Percentiles rank a stretch among this genome's conserved stretches.
Conservation (phyloP, 2,329 filamentous ascomycete species). For the Aspergillus latus region DNA sequence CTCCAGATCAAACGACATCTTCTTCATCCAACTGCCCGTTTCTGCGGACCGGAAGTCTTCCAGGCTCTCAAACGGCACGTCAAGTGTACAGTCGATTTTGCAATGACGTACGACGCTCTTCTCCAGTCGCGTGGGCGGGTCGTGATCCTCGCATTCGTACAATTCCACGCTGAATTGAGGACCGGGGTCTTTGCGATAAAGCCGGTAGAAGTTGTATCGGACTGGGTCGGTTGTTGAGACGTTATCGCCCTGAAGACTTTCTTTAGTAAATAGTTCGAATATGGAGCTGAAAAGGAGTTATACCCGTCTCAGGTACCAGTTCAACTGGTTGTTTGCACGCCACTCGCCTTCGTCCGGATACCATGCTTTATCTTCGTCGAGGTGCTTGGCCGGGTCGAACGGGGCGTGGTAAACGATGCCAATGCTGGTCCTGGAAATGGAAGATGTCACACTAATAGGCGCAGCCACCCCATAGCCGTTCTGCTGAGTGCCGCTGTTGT, state of each 20-base stretch:
- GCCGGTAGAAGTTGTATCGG: background rate
- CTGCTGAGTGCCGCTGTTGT: background rate
- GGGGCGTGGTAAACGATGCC: background rate
- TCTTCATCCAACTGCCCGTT: background rate
- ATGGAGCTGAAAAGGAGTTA: background rate
- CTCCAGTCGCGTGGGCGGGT: background rate
- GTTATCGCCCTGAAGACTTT: background rate
- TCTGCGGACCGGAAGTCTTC: background rate
- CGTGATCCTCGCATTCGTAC: background rate
- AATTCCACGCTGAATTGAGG: background rate
- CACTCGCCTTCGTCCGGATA: background rate
- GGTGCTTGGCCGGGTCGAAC: background rate
- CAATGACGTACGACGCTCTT: background rate
- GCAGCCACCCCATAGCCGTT: background rate
- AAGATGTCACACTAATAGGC: constrained; percentile 3
- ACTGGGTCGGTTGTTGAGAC: background rate
- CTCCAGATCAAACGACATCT: constrained; percentile 5
- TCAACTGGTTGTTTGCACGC: background rate
- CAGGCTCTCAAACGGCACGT: background rate
- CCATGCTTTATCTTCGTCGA: background rate
- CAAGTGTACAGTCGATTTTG: background rate
- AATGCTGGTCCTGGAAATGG: constrained; percentile 4
- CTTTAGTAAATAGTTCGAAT: background rate
- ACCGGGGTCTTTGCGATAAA: background rate
- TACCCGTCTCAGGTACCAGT: constrained; percentile 3